These are phyloP conservation scores for Massospora cicadina DNA, from an alignment of 371 early-diverging fungal genomes.

Conservation along the genomic window DNA sequence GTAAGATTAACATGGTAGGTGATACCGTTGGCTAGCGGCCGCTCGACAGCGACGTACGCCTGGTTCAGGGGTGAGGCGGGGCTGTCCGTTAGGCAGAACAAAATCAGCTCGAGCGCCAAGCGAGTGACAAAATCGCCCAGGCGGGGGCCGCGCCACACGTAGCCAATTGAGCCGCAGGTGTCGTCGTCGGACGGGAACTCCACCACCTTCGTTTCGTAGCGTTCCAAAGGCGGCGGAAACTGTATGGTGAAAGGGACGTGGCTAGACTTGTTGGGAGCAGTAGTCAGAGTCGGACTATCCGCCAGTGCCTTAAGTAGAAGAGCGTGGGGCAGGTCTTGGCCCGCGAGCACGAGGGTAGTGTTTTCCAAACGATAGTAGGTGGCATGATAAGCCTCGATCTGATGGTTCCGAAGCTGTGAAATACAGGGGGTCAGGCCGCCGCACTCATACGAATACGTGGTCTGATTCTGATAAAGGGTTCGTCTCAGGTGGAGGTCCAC, in stretches of 20 bases:
- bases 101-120: slow-evolving; percentile 37
- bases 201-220: slow-evolving; percentile 19
- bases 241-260: slow-evolving; percentile 19
- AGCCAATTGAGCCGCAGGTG: slow-evolving; percentile 35
- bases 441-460: slow-evolving; percentile 43
- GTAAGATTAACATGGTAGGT: slow-evolving; percentile 31
- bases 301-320: slow-evolving; percentile 20
- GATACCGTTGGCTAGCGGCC: slow-evolving; percentile 34
- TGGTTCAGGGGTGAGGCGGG: slow-evolving; percentile 34
- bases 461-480: slow-evolving; percentile 23
- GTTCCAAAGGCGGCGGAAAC: slow-evolving; percentile 18
- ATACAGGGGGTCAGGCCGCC: slow-evolving; percentile 60
- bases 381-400: slow-evolving; percentile 48
- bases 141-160: slow-evolving; percentile 42
- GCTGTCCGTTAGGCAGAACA: slow-evolving; percentile 34
- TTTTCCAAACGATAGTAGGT: slow-evolving; percentile 41
- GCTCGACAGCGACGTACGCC: slow-evolving; percentile 32
- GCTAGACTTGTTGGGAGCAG: slow-evolving; percentile 14
- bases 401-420: slow-evolving; percentile 35
- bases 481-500: slow-evolving; percentile 23
- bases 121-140: slow-evolving; percentile 26
- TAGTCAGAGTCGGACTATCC: slow-evolving; percentile 3
- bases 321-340: slow-evolving; percentile 25
- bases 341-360: slow-evolving; percentile 35
- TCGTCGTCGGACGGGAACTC: slow-evolving; percentile 33